Evolutionary conservation across 805 yeast species (phyloP), one percentile per base, ranked within the genome.

Genomic region (Brettanomyces bruxellensis): DNA sequence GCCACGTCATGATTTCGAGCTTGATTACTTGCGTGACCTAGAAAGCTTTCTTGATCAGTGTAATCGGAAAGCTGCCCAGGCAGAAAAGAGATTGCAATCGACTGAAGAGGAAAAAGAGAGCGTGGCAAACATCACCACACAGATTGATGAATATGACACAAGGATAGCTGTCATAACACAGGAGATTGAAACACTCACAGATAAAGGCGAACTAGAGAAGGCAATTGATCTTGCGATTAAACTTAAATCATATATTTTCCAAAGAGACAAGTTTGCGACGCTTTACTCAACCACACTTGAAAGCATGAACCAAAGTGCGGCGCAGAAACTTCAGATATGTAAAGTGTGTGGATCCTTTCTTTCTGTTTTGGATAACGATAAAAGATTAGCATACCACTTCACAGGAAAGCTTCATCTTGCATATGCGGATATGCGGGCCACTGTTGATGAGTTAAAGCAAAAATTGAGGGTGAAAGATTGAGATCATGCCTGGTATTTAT

Each of bases 251-350:
- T 62, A 71, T 47, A 71, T 65, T 57, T 49, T 66, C 36, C 73
- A 76, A 51, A 67, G 89, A 53, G 76, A 72, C 28, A 59, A 60
- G 18, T 65, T 79, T 14, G 78, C 82, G 1, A 76, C 75, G 45
- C 75, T 72, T 43, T 80, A 84, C 4, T 66, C 83, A 38, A 72
- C 69, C 25, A 64, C 84, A 5, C 74, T 81, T 12, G 95, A 86
- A 47, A 81, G 78, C 56, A 72, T 83, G 6, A 93, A 95, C 2
- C 91, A 86, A 54, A 76, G 89, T 11, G 87, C 93, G 1, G 95
- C 86, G 58, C 97, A 90, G 57, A 86, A 87, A 61, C 69, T 90
- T 41, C 96, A 89, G 62, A 95, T 87, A 1, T 90, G 98, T 64
- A 85, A 79, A 51, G 80, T 79, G 1, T 90, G 98, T 65, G 96